phyloP scores from a whole-genome alignment of 257 asterid species.

The Salvia rosmarinus region DNA sequence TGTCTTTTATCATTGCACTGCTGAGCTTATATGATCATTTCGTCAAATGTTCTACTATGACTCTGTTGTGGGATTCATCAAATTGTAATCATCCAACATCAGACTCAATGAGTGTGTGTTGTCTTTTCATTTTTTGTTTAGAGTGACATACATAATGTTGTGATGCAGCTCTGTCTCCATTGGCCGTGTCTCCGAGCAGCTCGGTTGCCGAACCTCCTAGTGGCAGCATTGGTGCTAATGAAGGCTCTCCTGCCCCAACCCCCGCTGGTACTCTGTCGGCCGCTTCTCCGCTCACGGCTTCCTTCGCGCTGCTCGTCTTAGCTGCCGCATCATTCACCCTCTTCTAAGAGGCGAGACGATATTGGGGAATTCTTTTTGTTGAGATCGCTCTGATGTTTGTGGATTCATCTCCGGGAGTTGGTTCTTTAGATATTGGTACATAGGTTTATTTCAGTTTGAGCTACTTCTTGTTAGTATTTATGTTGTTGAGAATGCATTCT shows the following conservation, averaged over 20 bases:
- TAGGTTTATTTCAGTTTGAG: slow-evolving; percentile 27
- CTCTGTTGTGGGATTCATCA: background rate
- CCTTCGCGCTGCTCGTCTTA: slow-evolving; percentile 33
- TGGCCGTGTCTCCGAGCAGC: slow-evolving; percentile 38
- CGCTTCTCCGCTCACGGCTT: slow-evolving; percentile 39
- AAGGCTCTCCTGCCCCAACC: slow-evolving; percentile 47
- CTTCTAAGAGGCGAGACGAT: slow-evolving; percentile 35
- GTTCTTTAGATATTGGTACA: slow-evolving; percentile 24
- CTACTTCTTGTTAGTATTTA: background rate
- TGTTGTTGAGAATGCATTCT: slow-evolving; percentile 29
- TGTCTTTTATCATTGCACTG: background rate
- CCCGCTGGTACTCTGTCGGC: slow-evolving; percentile 41
- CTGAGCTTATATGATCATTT: background rate
- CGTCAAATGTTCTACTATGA: background rate
- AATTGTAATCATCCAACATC: background rate
- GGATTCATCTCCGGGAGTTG: background rate
- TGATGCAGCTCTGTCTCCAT: slow-evolving; percentile 36
- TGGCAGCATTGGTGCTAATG: slow-evolving; percentile 38
- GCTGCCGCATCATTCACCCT: slow-evolving; percentile 34
- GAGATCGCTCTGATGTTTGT: background rate
- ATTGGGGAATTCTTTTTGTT: background rate
- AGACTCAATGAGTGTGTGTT: no score
- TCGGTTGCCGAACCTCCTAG: slow-evolving; percentile 34
- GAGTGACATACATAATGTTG: background rate
- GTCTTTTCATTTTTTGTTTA: no score